A percentile compares a stretch with the other conserved stretches of the same genome.
These are phyloP conservation scores for Vaccinium corymbosum DNA, from an alignment of 148 eudicot genomes.

Conservation along the genomic window DNA sequence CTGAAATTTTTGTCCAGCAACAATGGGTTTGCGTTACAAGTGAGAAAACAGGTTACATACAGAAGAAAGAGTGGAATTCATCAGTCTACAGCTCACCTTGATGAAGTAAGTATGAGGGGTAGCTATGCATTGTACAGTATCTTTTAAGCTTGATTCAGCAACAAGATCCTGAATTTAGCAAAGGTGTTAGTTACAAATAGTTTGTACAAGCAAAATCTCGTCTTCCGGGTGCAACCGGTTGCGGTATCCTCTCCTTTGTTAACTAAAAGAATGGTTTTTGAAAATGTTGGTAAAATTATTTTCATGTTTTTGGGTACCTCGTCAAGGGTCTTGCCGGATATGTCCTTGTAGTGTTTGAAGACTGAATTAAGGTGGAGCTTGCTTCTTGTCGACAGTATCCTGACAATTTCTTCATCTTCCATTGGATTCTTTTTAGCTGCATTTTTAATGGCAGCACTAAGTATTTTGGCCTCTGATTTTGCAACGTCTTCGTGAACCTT, in stretches of 20 bases:
- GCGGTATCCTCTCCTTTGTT: not conserved
- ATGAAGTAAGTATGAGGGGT: slow-evolving; percentile 53
- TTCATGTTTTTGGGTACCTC: slow-evolving; percentile 34
- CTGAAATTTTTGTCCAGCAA: slow-evolving; percentile 23
- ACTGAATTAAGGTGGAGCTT: slow-evolving; percentile 58
- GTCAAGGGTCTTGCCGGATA: slow-evolving; percentile 38
- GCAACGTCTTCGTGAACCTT: slow-evolving; percentile 56
- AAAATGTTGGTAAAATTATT: not conserved
- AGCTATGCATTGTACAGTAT: slow-evolving; percentile 52
- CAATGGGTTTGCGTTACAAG: not conserved
- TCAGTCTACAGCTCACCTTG: slow-evolving; percentile 34
- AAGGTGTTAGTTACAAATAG: not conserved
- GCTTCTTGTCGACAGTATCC: slow-evolving; percentile 74
- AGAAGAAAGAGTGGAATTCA: not conserved
- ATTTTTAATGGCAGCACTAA: slow-evolving; percentile 40
- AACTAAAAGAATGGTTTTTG: not conserved
- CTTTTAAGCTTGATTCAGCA: slow-evolving; percentile 30
- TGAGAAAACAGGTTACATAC: not conserved
- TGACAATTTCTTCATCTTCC: slow-evolving; percentile 60
- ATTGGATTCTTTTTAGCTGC: slow-evolving; percentile 27
- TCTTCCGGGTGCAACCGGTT: not conserved
- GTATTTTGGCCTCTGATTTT: slow-evolving; percentile 63
- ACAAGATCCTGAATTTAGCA: slow-evolving; percentile 48
- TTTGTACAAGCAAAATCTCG: not conserved
- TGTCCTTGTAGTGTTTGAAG: slow-evolving; percentile 60